These are phyloP conservation scores for Rhododendron williamsianum DNA, from an alignment of 148 eudicot species.

Conservation along the genomic window DNA sequence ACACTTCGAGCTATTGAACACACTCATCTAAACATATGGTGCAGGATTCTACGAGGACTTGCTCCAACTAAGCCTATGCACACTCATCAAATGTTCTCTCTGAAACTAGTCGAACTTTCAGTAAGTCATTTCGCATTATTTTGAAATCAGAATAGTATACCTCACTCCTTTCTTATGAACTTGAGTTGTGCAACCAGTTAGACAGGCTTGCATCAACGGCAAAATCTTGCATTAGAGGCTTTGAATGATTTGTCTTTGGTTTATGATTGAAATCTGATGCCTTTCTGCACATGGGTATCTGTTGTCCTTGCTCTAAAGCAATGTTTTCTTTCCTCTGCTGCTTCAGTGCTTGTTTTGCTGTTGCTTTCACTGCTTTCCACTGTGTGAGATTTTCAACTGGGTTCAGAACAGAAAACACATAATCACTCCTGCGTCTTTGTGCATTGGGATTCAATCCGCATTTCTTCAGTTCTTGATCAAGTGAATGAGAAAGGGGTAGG, in stretches of 20 bases:
- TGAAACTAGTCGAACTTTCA: not conserved
- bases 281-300: not conserved
- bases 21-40: not conserved
- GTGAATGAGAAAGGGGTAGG: not conserved
- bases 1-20: not conserved
- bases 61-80: not conserved
- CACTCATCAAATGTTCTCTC: not conserved
- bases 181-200: conserved; percentile 24
- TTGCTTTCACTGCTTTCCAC: conserved; percentile 60
- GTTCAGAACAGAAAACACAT: conserved; percentile 50
- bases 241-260: conserved; percentile 4
- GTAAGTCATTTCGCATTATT: not conserved
- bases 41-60: not conserved
- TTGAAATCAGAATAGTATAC: not conserved
- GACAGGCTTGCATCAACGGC: conserved; percentile 29
- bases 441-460: conserved; percentile 8
- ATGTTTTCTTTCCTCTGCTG: conserved; percentile 24
- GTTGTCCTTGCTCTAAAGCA: conserved; percentile 10
- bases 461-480: conserved; percentile 19
- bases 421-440: conserved; percentile 29
- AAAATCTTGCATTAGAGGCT: conserved; percentile 11
- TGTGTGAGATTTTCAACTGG: conserved; percentile 68
- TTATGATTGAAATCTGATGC: conserved; percentile 7
- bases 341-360: conserved; percentile 1
- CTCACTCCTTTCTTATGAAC: not conserved